These are phyloP conservation scores for Brassica nigra DNA, from an alignment of 345 rosid species.

Conservation along the genomic window DNA sequence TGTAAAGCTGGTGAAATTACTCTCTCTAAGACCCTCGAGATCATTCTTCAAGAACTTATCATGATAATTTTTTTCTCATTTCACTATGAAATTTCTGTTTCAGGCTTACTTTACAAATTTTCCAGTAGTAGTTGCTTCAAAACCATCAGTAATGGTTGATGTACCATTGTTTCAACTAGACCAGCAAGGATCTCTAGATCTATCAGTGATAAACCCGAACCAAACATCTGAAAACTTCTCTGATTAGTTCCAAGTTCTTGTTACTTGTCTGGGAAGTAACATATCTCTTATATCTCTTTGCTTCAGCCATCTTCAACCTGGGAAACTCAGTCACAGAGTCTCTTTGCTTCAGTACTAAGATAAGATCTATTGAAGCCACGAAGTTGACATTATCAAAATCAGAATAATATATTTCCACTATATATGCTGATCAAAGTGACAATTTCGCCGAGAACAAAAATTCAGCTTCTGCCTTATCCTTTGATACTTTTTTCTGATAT, in stretches of 20 bases:
- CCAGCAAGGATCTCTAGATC: conserved; percentile 41
- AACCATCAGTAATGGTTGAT: conserved; percentile 41
- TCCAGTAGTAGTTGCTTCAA: conserved; percentile 36
- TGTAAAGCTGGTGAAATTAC: conserved; percentile 44
- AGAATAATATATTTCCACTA: conserved; percentile 12
- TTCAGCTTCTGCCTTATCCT: conserved; percentile 16
- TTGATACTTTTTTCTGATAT: conserved; percentile 29
- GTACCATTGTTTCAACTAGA: conserved; percentile 38
- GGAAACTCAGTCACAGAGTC: conserved; percentile 39
- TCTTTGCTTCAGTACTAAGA: conserved; percentile 36
- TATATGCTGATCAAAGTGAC: not conserved
- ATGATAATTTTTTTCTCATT: not conserved
- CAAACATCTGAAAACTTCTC: conserved; percentile 14
- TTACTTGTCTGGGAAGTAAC: conserved; percentile 25
- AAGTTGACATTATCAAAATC: conserved; percentile 3
- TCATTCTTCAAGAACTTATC: conserved; percentile 2
- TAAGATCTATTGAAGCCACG: conserved; percentile 14
- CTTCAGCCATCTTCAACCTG: conserved; percentile 46
- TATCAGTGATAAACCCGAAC: conserved; percentile 30
- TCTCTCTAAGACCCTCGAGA: not conserved
- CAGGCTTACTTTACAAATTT: conserved; percentile 47
- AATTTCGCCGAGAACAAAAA: not conserved
- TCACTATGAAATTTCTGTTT: conserved; percentile 36
- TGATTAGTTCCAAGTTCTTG: not conserved
- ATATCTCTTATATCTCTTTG: conserved; percentile 7